Percentiles rank a stretch among this genome's conserved stretches.
phyloP scores from a whole-genome alignment of 2,329 filamentous ascomycete genomes.

The Chaetomiaceae sp. region DNA sequence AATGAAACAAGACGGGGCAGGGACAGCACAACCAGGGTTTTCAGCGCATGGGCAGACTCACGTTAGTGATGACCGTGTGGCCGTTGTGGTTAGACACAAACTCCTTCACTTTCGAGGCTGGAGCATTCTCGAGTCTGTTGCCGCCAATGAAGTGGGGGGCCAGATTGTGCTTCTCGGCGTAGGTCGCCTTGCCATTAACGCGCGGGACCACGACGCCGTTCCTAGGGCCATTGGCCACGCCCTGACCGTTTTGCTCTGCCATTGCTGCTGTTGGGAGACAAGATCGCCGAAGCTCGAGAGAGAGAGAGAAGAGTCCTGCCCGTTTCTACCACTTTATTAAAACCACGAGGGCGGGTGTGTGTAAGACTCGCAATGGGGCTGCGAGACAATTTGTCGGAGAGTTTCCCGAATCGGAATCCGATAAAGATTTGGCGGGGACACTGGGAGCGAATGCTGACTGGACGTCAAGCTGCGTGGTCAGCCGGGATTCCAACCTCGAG shows the following conservation, averaged over 20 bases:
- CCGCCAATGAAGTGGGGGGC: slow-evolving; percentile 95
- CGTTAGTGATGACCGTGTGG: slow-evolving; percentile 97
- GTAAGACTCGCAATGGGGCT: slow-evolving; percentile 1
- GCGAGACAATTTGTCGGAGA: neutral
- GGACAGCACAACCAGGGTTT: no score
- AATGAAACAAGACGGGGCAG: neutral
- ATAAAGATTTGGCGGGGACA: slow-evolving; percentile 3
- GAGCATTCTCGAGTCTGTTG: slow-evolving; percentile 76
- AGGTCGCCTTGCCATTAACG: slow-evolving; percentile 58
- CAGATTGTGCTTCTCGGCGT: slow-evolving; percentile 75
- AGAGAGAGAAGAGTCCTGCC: neutral
- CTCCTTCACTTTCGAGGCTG: slow-evolving; percentile 86
- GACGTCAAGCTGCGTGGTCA: slow-evolving; percentile 10
- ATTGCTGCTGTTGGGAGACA: slow-evolving; percentile 40
- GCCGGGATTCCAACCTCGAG: slow-evolving; percentile 3
- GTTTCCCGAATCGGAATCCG: slow-evolving; percentile 16
- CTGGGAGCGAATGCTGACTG: slow-evolving; percentile 14
- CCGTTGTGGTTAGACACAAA: slow-evolving; percentile 87
- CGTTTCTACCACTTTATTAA: slow-evolving; percentile 9
- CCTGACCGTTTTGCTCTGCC: slow-evolving; percentile 43
- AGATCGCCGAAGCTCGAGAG: slow-evolving; percentile 5
- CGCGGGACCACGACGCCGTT: slow-evolving; percentile 48
- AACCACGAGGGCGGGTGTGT: slow-evolving; percentile 12
- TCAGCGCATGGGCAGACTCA: slow-evolving; percentile 44
- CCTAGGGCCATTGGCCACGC: slow-evolving; percentile 30